Base-by-base conservation (phyloP, 2,329 filamentous ascomycete genomes). In the Epichloe bromicola region DNA sequence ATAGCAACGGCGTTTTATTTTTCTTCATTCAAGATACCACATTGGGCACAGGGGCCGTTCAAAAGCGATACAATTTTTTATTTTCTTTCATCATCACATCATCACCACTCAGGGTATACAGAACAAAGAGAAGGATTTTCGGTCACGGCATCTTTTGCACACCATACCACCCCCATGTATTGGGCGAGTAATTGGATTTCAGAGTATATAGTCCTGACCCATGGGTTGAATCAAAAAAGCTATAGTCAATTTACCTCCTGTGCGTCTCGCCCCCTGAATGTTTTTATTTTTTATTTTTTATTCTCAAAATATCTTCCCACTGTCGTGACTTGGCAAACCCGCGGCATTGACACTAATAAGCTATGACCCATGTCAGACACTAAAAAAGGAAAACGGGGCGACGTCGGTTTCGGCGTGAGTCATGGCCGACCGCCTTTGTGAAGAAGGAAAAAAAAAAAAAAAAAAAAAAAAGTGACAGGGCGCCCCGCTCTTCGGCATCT, bases 1-100 rank as follows among this genome's bases (percentile, higher is more conserved):
- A 60, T 56, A 55, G 60, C 60, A 56, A 19, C 46, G 63, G 59
- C 61, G 62, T 64, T 56, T 46, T 36, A 49, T 15, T 53, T 11
- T 50, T 57, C 20, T 43, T 26, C 12, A 26, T 43, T 56, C 51
- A 48, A 52, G 56, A 64, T 64, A 63, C 62, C 62, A 45, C 6
- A 45, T 60, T 57, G 5, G 39, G n/a, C 39, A 41, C 19, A 23
- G 15, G 47, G 61, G 60, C 56, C 51, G 51, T 55, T 54, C 56
- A 57, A 55, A 55, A 54, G 53, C 30, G 38, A 40, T 19, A 36
- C 10, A 17, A 23, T 26, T 53, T 55, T 57, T 54, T 38, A 37
- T 53, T 51, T 42, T 40, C 51, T 44, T 40, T 36, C 19, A 30
- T 30, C 37, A 34, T 39, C 51, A 15, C 37, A 41, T n/a, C 14